phyloP scores from a whole-genome alignment of 2,329 filamentous ascomycete genomes.

The Purpureocillium lavendulum region DNA sequence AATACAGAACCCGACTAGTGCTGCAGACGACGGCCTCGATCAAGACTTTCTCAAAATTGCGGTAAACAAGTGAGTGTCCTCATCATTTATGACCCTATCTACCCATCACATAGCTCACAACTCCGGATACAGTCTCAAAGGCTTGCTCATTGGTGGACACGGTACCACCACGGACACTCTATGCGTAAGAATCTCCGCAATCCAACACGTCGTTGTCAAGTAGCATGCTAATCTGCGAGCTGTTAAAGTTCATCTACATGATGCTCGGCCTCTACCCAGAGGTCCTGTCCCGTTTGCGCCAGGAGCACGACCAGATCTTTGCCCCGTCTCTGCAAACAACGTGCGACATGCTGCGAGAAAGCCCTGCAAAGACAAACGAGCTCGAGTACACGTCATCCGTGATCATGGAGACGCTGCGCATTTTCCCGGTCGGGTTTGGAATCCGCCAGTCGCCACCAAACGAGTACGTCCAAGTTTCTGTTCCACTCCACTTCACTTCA shows the following conservation, averaged over 20 bases:
- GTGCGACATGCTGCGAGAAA: conserved; percentile 23
- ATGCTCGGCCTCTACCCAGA: too few species aligned
- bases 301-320: too few species aligned
- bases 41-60: too few species aligned
- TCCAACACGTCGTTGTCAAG: background rate
- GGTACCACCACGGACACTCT: conserved; percentile 15
- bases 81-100: too few species aligned
- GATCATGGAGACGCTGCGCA: conserved; percentile 44
- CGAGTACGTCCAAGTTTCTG: too few species aligned
- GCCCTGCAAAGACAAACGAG: conserved; percentile 36
- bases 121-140: conserved; percentile 11
- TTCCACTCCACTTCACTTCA: too few species aligned
- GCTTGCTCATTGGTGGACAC: conserved; percentile 16
- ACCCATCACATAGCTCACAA: too few species aligned
- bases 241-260: conserved; percentile 6
- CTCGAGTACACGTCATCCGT: conserved; percentile 45
- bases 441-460: conserved; percentile 15
- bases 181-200: conserved; percentile 4
- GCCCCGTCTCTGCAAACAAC: conserved; percentile 6
- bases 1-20: too few species aligned
- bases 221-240: too few species aligned
- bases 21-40: too few species aligned
- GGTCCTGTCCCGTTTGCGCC: too few species aligned
- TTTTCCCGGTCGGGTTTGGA: conserved; percentile 38
- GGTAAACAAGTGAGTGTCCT: too few species aligned